These are phyloP conservation scores for Claviceps sp. DNA, from an alignment of 2,329 filamentous ascomycete genomes.

Conservation along the genomic window DNA sequence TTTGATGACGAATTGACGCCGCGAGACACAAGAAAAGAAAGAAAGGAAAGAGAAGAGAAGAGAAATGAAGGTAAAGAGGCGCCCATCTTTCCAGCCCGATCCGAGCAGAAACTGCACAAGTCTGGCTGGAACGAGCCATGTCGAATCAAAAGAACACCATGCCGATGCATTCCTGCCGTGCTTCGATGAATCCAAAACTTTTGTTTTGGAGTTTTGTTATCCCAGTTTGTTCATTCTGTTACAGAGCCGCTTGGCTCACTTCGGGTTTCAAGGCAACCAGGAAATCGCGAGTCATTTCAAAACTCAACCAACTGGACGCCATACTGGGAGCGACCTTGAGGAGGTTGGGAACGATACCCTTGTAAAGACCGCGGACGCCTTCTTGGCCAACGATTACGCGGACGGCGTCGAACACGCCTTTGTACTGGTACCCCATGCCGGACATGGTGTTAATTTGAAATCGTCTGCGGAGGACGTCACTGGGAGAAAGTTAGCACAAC, in stretches of 20 bases:
- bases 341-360: conserved; percentile 88
- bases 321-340: conserved; percentile 97
- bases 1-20: neutral
- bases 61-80: neutral
- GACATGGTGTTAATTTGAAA: conserved; percentile 99
- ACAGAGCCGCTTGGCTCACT: conserved; percentile 15
- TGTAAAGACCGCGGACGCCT: conserved; percentile 77
- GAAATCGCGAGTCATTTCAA: conserved; percentile 85
- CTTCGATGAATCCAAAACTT: neutral
- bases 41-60: neutral
- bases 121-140: neutral
- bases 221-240: conserved; percentile 7
- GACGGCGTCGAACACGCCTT: conserved; percentile 71
- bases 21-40: neutral
- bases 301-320: conserved; percentile 97
- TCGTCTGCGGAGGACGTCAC: conserved; percentile 79
- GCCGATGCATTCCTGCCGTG: neutral
- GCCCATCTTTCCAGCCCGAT: neutral
- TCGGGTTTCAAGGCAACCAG: conserved; percentile 49
- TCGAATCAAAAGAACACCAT: neutral
- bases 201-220: neutral
- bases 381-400: conserved; percentile 71
- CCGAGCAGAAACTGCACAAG: neutral
- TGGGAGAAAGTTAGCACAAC: conserved; percentile 21
- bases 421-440: conserved; percentile 94